Conservation (phyloP, 345 rosid genomes). For the Limnanthes douglasii region DNA sequence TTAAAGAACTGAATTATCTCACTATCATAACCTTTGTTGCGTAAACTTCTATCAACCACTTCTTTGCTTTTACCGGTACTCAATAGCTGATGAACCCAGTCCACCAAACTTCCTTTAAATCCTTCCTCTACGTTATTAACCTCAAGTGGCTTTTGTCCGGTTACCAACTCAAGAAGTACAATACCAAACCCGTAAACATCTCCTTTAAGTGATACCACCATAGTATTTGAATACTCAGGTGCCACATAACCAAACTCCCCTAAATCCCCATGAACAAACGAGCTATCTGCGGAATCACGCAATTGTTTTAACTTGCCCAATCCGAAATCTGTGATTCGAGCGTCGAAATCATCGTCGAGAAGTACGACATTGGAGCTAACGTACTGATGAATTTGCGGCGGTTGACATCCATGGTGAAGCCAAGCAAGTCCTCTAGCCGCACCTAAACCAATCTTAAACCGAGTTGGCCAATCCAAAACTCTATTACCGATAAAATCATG, state of each 20-base stretch:
- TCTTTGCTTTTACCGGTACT: constrained; percentile 17
- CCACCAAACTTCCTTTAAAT: constrained; percentile 44
- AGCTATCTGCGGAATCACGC: constrained; percentile 25
- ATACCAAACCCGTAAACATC: constrained; percentile 47
- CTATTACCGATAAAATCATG: constrained; percentile 8
- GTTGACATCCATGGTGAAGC: constrained; percentile 44
- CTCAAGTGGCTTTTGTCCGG: constrained; percentile 29
- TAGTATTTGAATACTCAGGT: constrained; percentile 33
- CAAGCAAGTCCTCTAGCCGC: constrained; percentile 51
- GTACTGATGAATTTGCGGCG: constrained; percentile 22
- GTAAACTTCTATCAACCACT: constrained; percentile 16
- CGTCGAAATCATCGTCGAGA: constrained; percentile 40
- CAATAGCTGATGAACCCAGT: constrained; percentile 27
- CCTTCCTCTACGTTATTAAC: constrained; percentile 22
- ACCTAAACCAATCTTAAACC: constrained; percentile 36
- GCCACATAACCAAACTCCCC: constrained; percentile 34
- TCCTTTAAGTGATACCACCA: constrained; percentile 34
- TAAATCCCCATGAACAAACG: constrained; percentile 22
- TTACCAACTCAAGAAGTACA: constrained; percentile 34
- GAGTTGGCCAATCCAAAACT: constrained; percentile 30
- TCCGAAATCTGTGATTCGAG: constrained; percentile 36
- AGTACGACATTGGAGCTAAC: constrained; percentile 42
- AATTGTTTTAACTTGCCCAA: constrained; percentile 27
- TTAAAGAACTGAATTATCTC: constrained; percentile 19
- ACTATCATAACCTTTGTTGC: constrained; percentile 24